Evolutionary conservation across 1,139 yeast species (phyloP), one percentile per base, ranked within the genome.

Genomic region (Candida sanyaensis): DNA sequence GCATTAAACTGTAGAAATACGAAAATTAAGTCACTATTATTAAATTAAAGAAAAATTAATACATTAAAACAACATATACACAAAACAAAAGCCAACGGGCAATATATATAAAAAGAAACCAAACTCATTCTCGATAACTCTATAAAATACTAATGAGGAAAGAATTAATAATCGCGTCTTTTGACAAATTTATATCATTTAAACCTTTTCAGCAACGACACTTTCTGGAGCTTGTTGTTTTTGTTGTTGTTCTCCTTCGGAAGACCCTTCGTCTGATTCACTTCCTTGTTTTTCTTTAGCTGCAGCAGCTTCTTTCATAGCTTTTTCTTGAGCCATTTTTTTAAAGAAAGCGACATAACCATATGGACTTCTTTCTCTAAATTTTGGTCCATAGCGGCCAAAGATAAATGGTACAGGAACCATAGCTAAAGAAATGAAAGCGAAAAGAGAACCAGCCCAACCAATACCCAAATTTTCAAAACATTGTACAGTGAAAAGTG

Each of bases 331-430:
- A 2, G 69, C 71, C 45, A 66, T 44, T 42, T 61, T 49, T 55
- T 60, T 69, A 56, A 71, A 67, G 58, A 65, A 57, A 0, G 87
- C 86, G 44, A 77, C 75, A 62, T 80, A 84, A 38, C 90, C 87
- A 55, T 73, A 84, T 54, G 71, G 76, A 6, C 87, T 82, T 44
- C 57, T 74, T 34, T 65, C 62, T 71, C 95, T 77, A 43, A 87
- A 66, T 28, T 54, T 49, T 40, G 77, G 73, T 8, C 96, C 93
- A 68, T 75, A 78, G 29, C 66, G 67, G 55, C 70, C 77, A 60
- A 89, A 84, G 60, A 61, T 66, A 58, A 60, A 78, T 13, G 73
- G 75, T 30, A 68, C 67, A 32, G 72, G 77, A 36, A 68, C 63
- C 65, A 69, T 56, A 5, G 62, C 64, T 40, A 69, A 54, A 1